These are phyloP conservation scores for Diutina ranongensis DNA, from an alignment of 1,139 yeast species.

Conservation along the genomic window DNA sequence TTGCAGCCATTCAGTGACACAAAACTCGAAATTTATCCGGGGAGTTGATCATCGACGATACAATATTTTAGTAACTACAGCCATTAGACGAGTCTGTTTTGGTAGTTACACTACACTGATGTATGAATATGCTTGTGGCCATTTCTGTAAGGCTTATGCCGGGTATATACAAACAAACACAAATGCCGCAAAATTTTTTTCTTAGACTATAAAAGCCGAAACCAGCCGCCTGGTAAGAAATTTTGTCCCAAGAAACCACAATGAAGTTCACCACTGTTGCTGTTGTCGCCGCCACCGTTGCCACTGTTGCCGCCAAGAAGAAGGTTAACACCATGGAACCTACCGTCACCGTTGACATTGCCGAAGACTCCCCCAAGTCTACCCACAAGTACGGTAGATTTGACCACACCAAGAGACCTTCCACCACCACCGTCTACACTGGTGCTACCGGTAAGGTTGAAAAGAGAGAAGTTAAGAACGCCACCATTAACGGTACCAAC, in stretches of 20 bases:
- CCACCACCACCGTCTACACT: conserved; percentile 5
- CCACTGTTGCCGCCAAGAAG: conserved; percentile 4
- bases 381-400: conserved; percentile 6
- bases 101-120: too few species aligned
- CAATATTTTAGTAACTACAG: too few species aligned
- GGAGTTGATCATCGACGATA: neutral
- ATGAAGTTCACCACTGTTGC: conserved; percentile 6
- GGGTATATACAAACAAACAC: conserved; percentile 1
- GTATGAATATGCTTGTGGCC: too few species aligned
- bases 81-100: too few species aligned
- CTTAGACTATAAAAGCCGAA: neutral
- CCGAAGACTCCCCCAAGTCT: conserved; percentile 3
- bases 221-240: neutral
- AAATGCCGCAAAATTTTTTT: conserved; percentile 4
- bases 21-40: neutral
- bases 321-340: neutral
- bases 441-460: neutral
- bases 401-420: conserved; percentile 2
- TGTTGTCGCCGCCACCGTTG: conserved; percentile 4
- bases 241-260: neutral
- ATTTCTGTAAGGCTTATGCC: neutral
- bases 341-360: neutral
- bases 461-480: conserved; percentile 1
- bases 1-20: too few species aligned
- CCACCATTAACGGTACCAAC: conserved; percentile 5